phyloP scores from a whole-genome alignment of 805 yeast genomes.

The Lipomyces oligophaga region DNA sequence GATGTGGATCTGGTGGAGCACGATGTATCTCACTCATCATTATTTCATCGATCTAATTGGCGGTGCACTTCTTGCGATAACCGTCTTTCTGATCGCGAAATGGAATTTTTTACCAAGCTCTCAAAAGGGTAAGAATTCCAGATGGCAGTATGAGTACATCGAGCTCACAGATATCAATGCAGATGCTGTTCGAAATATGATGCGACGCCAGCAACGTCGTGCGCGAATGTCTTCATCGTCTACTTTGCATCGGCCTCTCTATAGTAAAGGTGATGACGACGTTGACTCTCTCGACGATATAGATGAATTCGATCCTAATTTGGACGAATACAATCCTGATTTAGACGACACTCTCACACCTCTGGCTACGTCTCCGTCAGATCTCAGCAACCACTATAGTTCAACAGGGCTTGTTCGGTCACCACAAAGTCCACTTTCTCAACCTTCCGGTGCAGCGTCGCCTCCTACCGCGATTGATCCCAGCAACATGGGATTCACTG shows the following conservation, averaged over 20 bases:
- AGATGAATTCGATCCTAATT: not conserved
- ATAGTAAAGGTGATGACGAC: not conserved
- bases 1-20: slow-evolving; percentile 95
- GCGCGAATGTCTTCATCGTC: not conserved
- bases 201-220: slow-evolving; percentile 1
- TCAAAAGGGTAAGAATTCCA: slow-evolving; percentile 39
- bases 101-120: slow-evolving; percentile 59
- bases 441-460: not conserved
- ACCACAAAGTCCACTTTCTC: no score
- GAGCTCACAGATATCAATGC: slow-evolving; percentile 25
- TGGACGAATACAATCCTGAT: slow-evolving; percentile 1
- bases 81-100: slow-evolving; percentile 66
- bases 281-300: not conserved
- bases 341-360: slow-evolving; percentile 8
- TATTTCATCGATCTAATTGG: slow-evolving; percentile 89
- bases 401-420: no score
- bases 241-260: not conserved
- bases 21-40: slow-evolving; percentile 96
- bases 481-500: not conserved
- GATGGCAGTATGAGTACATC: slow-evolving; percentile 44
- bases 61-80: slow-evolving; percentile 75
- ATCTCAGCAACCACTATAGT: not conserved
- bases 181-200: slow-evolving; percentile 1
- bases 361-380: no score
- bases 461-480: not conserved